Evolutionary conservation across 306 rosid species (phyloP).

Genomic region (Citrullus colocynthis): DNA sequence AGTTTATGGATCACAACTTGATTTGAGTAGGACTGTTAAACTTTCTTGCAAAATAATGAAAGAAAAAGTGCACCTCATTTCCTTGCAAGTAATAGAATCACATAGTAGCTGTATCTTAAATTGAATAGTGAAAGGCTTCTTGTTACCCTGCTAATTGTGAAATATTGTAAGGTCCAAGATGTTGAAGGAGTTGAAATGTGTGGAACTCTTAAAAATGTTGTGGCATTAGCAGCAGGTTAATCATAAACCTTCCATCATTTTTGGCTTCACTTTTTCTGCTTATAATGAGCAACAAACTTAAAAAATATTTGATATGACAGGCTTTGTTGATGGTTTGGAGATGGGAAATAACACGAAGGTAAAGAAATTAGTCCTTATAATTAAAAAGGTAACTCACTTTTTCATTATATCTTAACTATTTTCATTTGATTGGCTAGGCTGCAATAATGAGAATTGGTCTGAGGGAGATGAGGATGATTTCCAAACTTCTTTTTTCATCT

Average conservation of each 20-base stretch:
- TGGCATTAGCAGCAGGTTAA: constrained; percentile 87
- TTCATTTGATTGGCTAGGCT: constrained; percentile 36
- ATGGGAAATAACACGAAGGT: constrained; percentile 97
- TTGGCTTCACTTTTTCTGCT: background rate
- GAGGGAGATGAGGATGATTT: constrained; percentile 72
- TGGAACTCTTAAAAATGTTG: constrained; percentile 85
- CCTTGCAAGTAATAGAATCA: background rate
- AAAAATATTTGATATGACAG: constrained; percentile 27
- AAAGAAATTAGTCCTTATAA: background rate
- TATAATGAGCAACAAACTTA: constrained; percentile 15
- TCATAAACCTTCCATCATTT: constrained; percentile 5
- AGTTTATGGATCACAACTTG: background rate
- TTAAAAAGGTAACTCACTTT: background rate
- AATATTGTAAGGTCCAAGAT: constrained; percentile 51
- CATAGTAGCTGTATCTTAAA: background rate
- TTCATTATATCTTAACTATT: constrained; percentile 2
- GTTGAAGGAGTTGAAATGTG: constrained; percentile 93
- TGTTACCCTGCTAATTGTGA: constrained; percentile 11
- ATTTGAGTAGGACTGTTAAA: background rate
- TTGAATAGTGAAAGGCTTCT: constrained; percentile 4
- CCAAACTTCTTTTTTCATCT: constrained; percentile 66
- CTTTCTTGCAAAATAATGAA: background rate
- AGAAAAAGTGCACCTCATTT: background rate
- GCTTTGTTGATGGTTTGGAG: constrained; percentile 92
- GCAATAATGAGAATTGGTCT: constrained; percentile 91